Base-by-base conservation (phyloP, 1,284 basidiomycete species). In the Xanthoconium separans region DNA sequence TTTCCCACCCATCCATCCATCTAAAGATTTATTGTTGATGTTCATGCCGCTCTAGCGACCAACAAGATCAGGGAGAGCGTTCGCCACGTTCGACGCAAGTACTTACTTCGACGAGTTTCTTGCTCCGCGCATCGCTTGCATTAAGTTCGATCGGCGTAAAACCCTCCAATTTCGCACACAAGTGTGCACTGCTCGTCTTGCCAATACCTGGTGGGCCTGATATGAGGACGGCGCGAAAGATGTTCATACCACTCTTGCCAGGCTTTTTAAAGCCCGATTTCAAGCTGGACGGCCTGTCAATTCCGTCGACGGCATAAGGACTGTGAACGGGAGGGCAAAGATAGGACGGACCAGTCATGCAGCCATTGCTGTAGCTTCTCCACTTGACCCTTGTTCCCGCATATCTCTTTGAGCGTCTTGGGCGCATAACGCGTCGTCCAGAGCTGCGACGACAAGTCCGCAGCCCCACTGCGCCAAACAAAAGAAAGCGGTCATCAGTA, bases 361-460 rank as follows among this genome's bases (percentile, higher is more conserved):
- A 99, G 75, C 96, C 96, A 99, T 18, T 75, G 75, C 52, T 86
- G 84, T 20, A 99, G 75, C 68, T 95, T 95, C 70, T 97, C 95
- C 2, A 98, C 86, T 41, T 87, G 81, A 0, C 83, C 79, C 73
- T 98, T 98, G 76, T 99, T 99, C 5, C 97, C 97, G 57, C 95
- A 98, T 22, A 99, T 82, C 58, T 99, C 95, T 64, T 92, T 96
- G 54, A 95, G 61, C 13, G 78, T 81, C 60, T 85, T 83, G 0
- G 97, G 96, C 0, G 96, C 95, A 68, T 99, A 99, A 33, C 95
- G 89, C 34, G 88, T 89, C 29, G 97, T 98, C 97, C 97, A 99
- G 1, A 99, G 78, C 68, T 95, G 91, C 6, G 80, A 79, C 1
- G 73, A 73, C 46, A 79, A 76, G 63, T 78, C 74, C 29, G 58